These are phyloP conservation scores for Acanthamoeba lenticulata DNA, from an alignment of 208 protist genomes.

Conservation along the genomic window DNA sequence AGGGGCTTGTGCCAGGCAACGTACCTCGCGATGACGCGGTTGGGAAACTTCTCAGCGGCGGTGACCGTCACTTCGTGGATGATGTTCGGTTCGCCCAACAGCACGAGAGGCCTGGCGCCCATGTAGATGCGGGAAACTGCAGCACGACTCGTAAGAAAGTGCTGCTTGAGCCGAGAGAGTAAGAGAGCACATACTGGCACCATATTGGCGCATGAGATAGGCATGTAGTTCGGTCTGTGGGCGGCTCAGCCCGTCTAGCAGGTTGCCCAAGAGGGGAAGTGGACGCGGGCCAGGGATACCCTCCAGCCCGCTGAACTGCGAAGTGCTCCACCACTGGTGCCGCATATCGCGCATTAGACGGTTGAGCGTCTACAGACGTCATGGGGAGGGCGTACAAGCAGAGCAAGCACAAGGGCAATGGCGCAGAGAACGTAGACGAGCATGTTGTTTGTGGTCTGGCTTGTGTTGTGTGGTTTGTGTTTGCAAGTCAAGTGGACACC, in stretches of 20 bases:
- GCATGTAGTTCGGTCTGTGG: not conserved
- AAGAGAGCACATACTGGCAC: not conserved
- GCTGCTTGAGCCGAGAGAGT: not conserved
- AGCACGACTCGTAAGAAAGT: not conserved
- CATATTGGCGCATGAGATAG: not conserved
- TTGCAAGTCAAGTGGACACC: not conserved
- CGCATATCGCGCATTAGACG: too few relatives aligned
- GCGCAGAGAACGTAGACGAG: not conserved
- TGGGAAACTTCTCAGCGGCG: not conserved
- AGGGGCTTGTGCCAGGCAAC: not conserved
- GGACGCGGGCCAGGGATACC: not conserved
- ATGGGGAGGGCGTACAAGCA: not conserved
- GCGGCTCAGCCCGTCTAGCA: not conserved
- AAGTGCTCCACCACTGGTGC: slow-evolving; percentile 1
- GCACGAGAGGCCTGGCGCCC: not conserved
- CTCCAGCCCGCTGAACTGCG: not conserved
- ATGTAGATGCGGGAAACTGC: slow-evolving; percentile 12
- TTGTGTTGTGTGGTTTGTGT: not conserved
- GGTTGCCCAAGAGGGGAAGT: not conserved
- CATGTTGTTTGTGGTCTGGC: not conserved
- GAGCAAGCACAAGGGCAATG: not conserved
- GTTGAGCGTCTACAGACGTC: too few relatives aligned
- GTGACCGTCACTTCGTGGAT: slow-evolving; percentile 46
- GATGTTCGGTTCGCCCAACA: not conserved
- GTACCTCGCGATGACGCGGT: not conserved